These are phyloP conservation scores for Volvox reticuliferus DNA, from an alignment of 139 green algal species.

Conservation along the genomic window DNA sequence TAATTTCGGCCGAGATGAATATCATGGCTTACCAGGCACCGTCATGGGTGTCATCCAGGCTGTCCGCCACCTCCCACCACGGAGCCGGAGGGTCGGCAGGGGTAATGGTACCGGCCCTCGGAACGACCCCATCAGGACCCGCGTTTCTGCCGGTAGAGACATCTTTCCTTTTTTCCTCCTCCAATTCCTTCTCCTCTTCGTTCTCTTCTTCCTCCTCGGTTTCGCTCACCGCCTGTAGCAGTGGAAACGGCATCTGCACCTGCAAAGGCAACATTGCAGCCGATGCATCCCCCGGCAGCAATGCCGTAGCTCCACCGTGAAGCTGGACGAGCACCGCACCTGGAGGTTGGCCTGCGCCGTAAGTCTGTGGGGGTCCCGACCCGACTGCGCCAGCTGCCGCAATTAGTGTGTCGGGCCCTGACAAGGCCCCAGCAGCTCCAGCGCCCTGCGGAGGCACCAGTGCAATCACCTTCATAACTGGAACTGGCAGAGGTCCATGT, in stretches of 20 bases:
- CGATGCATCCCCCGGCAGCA: background rate
- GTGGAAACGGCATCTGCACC: background rate
- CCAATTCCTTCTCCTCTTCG: background rate
- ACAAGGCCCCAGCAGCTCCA: background rate
- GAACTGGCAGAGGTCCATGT: background rate
- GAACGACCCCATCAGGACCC: background rate
- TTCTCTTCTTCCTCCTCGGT: background rate
- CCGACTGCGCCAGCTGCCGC: background rate
- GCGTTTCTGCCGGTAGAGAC: background rate
- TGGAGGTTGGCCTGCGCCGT: background rate
- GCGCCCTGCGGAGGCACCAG: background rate
- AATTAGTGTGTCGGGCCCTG: background rate
- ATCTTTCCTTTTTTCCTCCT: background rate
- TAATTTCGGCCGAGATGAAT: no score
- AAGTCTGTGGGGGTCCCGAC: background rate
- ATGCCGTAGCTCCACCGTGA: background rate
- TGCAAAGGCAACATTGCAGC: background rate
- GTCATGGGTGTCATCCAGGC: slow-evolving; percentile 27
- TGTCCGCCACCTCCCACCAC: slow-evolving; percentile 33
- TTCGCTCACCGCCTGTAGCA: background rate
- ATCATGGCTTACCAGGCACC: no score
- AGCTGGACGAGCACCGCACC: slow-evolving; percentile 4
- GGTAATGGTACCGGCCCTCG: no score
- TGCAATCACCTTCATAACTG: background rate
- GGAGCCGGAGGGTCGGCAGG: background rate